phyloP scores from a whole-genome alignment of 208 protist genomes.

The Blastocrithidia nonstop region DNA sequence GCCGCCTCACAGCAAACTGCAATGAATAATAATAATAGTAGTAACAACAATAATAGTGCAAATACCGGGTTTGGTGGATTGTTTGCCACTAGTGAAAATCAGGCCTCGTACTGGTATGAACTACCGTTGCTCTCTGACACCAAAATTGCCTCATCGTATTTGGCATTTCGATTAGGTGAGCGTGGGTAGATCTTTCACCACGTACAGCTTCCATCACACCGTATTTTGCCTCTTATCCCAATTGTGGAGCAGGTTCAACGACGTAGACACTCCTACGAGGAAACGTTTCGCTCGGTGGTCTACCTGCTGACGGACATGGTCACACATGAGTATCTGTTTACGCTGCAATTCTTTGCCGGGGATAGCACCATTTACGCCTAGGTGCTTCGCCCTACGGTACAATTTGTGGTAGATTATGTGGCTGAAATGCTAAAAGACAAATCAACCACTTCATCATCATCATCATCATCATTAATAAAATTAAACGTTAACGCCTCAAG shows the following conservation, averaged over 20 bases:
- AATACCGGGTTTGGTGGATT: conserved; percentile 11
- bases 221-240: conserved; percentile 45
- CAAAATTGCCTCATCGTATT: neutral
- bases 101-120: neutral
- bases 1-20: conserved; percentile 6
- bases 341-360: conserved; percentile 54
- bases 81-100: conserved; percentile 35
- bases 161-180: conserved; percentile 26
- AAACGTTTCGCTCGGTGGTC: conserved; percentile 68
- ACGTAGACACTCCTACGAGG: conserved; percentile 53
- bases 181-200: conserved; percentile 30
- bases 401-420: conserved; percentile 74
- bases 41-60: neutral
- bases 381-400: conserved; percentile 55
- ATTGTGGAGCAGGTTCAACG: conserved; percentile 37
- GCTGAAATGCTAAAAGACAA: conserved; percentile 44
- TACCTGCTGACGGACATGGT: conserved; percentile 60
- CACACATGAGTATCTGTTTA: conserved; percentile 82
- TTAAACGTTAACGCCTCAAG: conserved; percentile 32
- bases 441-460: conserved; percentile 15
- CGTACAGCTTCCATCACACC: conserved; percentile 17
- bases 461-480: no score
- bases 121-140: neutral
- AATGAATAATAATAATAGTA: conserved; percentile 6
- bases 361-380: conserved; percentile 41